Percentiles rank a stretch among this genome's conserved stretches.
These are phyloP conservation scores for Choanephora cucurbitarum DNA, from an alignment of 371 early-diverging fungal species.

Conservation along the genomic window DNA sequence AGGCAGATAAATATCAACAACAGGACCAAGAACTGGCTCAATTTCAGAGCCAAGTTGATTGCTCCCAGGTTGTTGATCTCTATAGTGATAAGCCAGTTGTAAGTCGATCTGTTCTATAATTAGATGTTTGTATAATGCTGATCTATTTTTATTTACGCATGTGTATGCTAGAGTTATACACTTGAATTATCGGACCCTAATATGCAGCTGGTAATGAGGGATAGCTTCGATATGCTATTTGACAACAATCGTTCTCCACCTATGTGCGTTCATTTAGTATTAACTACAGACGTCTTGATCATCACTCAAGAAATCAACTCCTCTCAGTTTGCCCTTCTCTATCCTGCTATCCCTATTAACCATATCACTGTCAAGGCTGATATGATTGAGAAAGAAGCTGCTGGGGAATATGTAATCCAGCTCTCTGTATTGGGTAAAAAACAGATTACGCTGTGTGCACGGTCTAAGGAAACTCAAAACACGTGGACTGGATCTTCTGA, in stretches of 20 bases:
- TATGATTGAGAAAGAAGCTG: conserved; percentile 21
- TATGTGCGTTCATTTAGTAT: conserved; percentile 18
- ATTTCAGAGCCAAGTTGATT: conserved; percentile 29
- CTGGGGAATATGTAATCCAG: conserved; percentile 25
- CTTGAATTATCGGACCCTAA: conserved; percentile 16
- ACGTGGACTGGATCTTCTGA: conserved; percentile 24
- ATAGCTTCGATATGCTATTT: conserved; percentile 26
- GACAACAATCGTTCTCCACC: conserved; percentile 12
- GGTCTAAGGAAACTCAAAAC: conserved; percentile 29
- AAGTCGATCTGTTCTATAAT: conserved; percentile 1
- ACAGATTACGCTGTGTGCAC: conserved; percentile 23
- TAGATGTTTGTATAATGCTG: background rate
- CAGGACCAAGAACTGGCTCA: conserved; percentile 11
- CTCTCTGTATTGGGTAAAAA: conserved; percentile 25
- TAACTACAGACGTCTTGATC: conserved; percentile 26
- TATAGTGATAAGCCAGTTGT: conserved; percentile 31
- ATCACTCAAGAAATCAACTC: conserved; percentile 19
- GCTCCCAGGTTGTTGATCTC: conserved; percentile 32
- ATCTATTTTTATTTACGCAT: background rate
- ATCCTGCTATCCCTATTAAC: conserved; percentile 24
- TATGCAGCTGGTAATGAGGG: conserved; percentile 22
- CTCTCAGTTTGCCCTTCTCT: conserved; percentile 17
- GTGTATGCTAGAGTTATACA: conserved; percentile 30
- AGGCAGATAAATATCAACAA: conserved; percentile 7
- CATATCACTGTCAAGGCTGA: conserved; percentile 23